Conservation (phyloP, 2,329 filamentous ascomycete genomes). For the Colletotrichum truncatum region DNA sequence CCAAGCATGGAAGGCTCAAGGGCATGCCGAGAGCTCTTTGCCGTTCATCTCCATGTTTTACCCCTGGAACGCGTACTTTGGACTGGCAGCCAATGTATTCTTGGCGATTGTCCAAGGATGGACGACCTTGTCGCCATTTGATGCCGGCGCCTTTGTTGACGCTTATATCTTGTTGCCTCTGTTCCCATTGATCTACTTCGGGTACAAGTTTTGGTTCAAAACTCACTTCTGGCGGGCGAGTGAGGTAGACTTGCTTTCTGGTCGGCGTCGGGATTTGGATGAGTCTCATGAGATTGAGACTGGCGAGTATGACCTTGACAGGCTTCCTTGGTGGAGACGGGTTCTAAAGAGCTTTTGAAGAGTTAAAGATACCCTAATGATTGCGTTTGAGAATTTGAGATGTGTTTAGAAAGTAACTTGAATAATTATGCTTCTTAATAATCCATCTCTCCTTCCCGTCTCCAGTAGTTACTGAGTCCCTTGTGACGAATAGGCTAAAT, state of each 20-base stretch:
- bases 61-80: conserved; percentile 68
- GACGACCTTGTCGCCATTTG: conserved; percentile 67
- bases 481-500: no score
- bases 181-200: conserved; percentile 65
- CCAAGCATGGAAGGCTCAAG: conserved; percentile 67
- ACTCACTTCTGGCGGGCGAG: conserved; percentile 59
- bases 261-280: conserved; percentile 64
- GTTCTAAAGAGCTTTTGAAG: conserved; percentile 53
- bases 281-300: conserved; percentile 45
- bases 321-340: conserved; percentile 52
- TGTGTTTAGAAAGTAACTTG: no score
- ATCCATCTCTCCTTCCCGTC: no score
- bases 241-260: conserved; percentile 66
- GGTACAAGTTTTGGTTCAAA: conserved; percentile 63
- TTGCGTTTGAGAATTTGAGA: no score
- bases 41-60: conserved; percentile 65
- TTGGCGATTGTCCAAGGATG: conserved; percentile 70
- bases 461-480: no score
- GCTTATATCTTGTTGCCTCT: conserved; percentile 70
- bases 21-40: conserved; percentile 60
- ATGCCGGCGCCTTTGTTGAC: conserved; percentile 68
- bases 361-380: neutral
- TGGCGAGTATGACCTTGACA: conserved; percentile 34
- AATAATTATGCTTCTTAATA: no score
- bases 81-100: conserved; percentile 65